Conservation (phyloP, 768 basidiomycete genomes). For the Macrolepiota fuliginosa region DNA sequence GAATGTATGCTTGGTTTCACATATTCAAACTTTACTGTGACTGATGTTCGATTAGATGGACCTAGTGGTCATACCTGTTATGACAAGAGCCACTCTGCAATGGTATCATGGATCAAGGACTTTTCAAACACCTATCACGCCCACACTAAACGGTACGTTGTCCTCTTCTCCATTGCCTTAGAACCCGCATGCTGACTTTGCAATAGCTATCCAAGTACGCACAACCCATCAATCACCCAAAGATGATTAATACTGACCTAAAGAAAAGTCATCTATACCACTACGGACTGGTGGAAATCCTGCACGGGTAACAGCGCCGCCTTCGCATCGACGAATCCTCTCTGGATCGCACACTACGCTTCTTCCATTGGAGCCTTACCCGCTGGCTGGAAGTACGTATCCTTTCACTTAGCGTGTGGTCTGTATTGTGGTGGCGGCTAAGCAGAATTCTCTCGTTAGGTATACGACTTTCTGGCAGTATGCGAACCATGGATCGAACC, state of each 20-base stretch:
- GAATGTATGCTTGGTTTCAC: constrained; percentile 41
- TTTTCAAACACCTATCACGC: constrained; percentile 61
- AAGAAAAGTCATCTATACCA: constrained; percentile 40
- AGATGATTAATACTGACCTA: neutral
- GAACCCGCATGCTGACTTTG: neutral
- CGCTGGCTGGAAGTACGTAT: constrained; percentile 46
- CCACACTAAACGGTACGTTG: constrained; percentile 39
- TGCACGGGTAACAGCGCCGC: constrained; percentile 58
- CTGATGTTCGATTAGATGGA: constrained; percentile 40
- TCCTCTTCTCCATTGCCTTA: neutral
- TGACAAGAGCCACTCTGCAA: constrained; percentile 45
- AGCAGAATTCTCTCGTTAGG: constrained; percentile 21
- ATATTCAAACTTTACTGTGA: neutral
- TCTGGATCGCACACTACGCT: constrained; percentile 59
- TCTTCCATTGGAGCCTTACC: constrained; percentile 52
- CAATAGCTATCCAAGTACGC: neutral
- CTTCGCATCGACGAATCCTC: constrained; percentile 50
- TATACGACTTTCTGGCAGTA: constrained; percentile 62
- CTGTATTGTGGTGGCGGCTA: neutral
- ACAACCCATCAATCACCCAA: neutral
- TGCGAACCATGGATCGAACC: constrained; percentile 50
- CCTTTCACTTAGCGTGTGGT: too few species aligned
- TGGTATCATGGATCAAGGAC: constrained; percentile 61
- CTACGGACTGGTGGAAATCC: constrained; percentile 64
- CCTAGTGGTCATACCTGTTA: constrained; percentile 53